Percentiles rank a stretch among this genome's conserved stretches.
phyloP scores from a whole-genome alignment of 106 monocot species.

The Dendrobium catenatum region DNA sequence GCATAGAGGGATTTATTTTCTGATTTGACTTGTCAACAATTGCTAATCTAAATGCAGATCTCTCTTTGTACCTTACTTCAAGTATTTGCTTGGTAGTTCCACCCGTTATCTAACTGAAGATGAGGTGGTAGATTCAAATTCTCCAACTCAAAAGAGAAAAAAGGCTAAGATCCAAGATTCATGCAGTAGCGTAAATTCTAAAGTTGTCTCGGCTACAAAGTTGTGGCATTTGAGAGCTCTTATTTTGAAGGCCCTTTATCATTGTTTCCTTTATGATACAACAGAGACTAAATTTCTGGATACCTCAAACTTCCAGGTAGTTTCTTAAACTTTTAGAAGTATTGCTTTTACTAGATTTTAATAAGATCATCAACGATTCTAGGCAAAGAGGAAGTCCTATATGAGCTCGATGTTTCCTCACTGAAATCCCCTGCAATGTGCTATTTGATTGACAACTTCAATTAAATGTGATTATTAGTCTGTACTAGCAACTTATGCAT shows the following conservation, averaged over 20 bases:
- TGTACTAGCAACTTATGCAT: background rate
- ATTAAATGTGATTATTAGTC: too few species aligned
- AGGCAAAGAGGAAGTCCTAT: too few species aligned
- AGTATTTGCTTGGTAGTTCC: slow-evolving; percentile 73
- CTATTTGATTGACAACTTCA: too few species aligned
- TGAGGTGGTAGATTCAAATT: slow-evolving; percentile 15
- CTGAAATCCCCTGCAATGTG: too few species aligned
- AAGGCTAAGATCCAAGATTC: slow-evolving; percentile 38
- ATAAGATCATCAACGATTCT: background rate
- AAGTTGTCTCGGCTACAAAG: slow-evolving; percentile 24
- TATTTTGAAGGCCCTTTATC: slow-evolving; percentile 61
- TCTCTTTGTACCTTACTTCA: slow-evolving; percentile 96
- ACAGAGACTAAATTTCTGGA: slow-evolving; percentile 67
- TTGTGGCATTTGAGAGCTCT: slow-evolving; percentile 81
- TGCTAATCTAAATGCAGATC: slow-evolving; percentile 37
- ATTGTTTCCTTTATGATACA: slow-evolving; percentile 83
- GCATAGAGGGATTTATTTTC: background rate
- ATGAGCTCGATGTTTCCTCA: too few species aligned
- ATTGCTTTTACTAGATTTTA: too few species aligned
- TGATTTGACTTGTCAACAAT: background rate
- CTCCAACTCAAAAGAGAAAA: slow-evolving; percentile 52
- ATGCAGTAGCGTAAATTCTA: slow-evolving; percentile 12
- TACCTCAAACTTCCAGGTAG: slow-evolving; percentile 88
- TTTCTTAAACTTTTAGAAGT: slow-evolving; percentile 2
- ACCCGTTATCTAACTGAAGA: slow-evolving; percentile 47